Evolutionary conservation across 352 stramenopile genomes (phyloP).

Genomic region (Pythium rishiriense): DNA sequence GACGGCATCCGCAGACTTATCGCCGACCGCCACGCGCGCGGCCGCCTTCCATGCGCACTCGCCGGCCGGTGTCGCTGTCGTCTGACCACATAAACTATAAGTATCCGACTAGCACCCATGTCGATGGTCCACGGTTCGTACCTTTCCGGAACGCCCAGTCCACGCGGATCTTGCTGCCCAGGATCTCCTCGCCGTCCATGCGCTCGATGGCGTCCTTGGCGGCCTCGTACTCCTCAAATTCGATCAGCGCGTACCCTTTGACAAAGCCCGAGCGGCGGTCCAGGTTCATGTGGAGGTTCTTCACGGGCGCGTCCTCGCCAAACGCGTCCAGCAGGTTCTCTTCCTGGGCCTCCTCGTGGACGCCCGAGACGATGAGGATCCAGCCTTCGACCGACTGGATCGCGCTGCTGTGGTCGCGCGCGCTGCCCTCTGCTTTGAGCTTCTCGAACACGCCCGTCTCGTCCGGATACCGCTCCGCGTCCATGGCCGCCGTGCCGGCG

Average conservation of each 20-base stretch:
- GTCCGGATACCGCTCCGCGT: slow-evolving; percentile 66
- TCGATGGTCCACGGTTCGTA: slow-evolving; percentile 12
- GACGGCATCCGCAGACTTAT: slow-evolving; percentile 39
- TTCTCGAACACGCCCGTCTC: slow-evolving; percentile 84
- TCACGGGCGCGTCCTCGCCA: slow-evolving; percentile 93
- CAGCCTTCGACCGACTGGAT: slow-evolving; percentile 94
- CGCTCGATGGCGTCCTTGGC: slow-evolving; percentile 90
- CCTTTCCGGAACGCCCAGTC: slow-evolving; percentile 94
- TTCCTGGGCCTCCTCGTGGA: slow-evolving; percentile 96
- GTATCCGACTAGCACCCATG: not conserved
- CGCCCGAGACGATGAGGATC: slow-evolving; percentile 94
- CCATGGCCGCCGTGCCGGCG: slow-evolving; percentile 62
- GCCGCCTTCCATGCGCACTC: slow-evolving; percentile 30
- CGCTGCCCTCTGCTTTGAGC: slow-evolving; percentile 33
- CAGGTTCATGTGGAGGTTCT: slow-evolving; percentile 96
- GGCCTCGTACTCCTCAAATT: slow-evolving; percentile 92
- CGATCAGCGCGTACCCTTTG: slow-evolving; percentile 95
- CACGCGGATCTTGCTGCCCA: slow-evolving; percentile 89
- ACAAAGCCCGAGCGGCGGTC: slow-evolving; percentile 95
- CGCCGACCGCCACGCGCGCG: slow-evolving; percentile 44
- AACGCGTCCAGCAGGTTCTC: slow-evolving; percentile 96
- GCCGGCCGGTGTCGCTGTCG: slow-evolving; percentile 9
- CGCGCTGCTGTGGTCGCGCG: slow-evolving; percentile 47
- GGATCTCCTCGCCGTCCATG: slow-evolving; percentile 91
- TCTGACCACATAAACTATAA: slow-evolving; percentile 1